Percentiles rank a stretch among this genome's conserved stretches.
These are phyloP conservation scores for Begonia fuchsioides DNA, from an alignment of 306 rosid genomes.

Conservation along the genomic window DNA sequence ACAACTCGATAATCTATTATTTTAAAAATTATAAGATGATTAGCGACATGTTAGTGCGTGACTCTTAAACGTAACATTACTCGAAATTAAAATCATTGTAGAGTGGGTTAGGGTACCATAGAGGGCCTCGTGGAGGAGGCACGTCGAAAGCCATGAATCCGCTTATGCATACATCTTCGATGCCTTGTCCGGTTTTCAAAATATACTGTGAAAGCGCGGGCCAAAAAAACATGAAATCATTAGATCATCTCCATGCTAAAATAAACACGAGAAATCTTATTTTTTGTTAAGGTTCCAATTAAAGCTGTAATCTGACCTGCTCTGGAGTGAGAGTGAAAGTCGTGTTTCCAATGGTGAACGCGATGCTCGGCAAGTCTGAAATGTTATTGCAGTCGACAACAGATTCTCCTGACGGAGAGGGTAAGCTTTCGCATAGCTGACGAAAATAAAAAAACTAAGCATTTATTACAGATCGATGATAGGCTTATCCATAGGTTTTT, in stretches of 20 bases:
- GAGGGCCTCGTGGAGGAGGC: conserved; percentile 64
- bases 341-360: conserved; percentile 52
- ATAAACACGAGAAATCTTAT: too few relatives aligned
- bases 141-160: conserved; percentile 71
- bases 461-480: conserved; percentile 1
- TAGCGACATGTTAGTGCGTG: too few relatives aligned
- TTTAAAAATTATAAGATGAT: too few relatives aligned
- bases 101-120: conserved; percentile 32
- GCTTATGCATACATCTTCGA: conserved; percentile 47
- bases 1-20: too few relatives aligned
- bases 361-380: conserved; percentile 47
- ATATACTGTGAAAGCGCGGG: conserved; percentile 39
- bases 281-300: too few relatives aligned
- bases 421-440: conserved; percentile 67
- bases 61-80: too few relatives aligned
- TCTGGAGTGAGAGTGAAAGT: conserved; percentile 52
- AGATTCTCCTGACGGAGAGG: conserved; percentile 73
- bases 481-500: neutral
- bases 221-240: too few relatives aligned
- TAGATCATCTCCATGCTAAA: too few relatives aligned
- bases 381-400: conserved; percentile 38
- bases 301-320: conserved; percentile 29
- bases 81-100: too few relatives aligned
- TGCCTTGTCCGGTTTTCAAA: conserved; percentile 62
- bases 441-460: conserved; percentile 11